Evolutionary conservation across 805 yeast genomes (phyloP).

Genomic region (Metschnikowia lunata): DNA sequence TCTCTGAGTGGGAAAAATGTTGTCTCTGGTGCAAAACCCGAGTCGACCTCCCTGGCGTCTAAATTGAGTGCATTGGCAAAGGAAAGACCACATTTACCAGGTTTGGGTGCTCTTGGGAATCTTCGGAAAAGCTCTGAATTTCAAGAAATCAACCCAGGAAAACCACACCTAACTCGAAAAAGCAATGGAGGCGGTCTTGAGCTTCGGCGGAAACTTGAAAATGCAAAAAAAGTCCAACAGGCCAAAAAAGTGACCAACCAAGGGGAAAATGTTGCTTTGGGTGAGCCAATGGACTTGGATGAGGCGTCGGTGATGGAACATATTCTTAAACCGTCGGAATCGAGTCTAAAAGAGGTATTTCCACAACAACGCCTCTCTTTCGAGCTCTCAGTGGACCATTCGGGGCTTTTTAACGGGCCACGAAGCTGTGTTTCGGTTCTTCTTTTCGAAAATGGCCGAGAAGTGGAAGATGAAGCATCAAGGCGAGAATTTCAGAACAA

Average conservation of each 20-base stretch:
- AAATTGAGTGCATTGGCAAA: conserved; percentile 3
- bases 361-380: neutral
- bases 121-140: too few relatives aligned
- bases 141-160: neutral
- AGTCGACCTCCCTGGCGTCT: neutral
- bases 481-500: conserved; percentile 2
- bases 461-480: neutral
- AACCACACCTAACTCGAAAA: conserved; percentile 1
- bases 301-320: too few relatives aligned
- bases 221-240: neutral
- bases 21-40: too few relatives aligned
- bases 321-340: too few relatives aligned
- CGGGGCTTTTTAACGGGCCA: conserved; percentile 8
- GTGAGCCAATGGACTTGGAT: conserved; percentile 2
- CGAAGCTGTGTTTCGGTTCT: conserved; percentile 6
- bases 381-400: conserved; percentile 7
- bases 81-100: neutral
- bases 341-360: too few relatives aligned
- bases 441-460: conserved; percentile 1
- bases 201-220: conserved; percentile 3
- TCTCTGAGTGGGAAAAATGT: too few relatives aligned
- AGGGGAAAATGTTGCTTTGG: neutral
- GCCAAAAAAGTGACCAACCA: neutral
- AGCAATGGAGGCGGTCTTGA: conserved; percentile 5
- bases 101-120: too few relatives aligned